phyloP scores from a whole-genome alignment of 1,284 basidiomycete genomes.

The Boletellus deceptivus region DNA sequence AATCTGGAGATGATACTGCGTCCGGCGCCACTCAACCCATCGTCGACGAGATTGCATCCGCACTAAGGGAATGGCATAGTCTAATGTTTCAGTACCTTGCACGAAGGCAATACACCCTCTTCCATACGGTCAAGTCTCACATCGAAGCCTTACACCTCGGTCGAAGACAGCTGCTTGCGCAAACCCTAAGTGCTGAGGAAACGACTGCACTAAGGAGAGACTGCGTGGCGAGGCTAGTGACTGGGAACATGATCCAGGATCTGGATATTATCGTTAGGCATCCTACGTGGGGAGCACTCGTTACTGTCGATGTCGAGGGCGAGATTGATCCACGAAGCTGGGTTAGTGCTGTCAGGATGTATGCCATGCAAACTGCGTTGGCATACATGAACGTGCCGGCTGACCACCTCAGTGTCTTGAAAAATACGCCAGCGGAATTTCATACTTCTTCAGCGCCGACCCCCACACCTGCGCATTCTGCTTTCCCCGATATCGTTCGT shows the following conservation, averaged over 20 bases:
- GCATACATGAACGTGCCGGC: constrained; percentile 73
- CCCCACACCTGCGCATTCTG: constrained; percentile 66
- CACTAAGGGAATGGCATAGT: constrained; percentile 92
- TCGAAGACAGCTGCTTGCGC: constrained; percentile 84
- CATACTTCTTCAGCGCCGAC: constrained; percentile 38
- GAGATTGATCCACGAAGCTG: constrained; percentile 73
- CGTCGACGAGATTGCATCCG: constrained; percentile 96
- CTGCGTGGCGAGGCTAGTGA: constrained; percentile 85
- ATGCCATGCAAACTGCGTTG: constrained; percentile 78
- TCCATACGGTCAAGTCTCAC: constrained; percentile 84
- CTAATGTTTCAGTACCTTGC: constrained; percentile 91
- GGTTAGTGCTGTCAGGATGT: constrained; percentile 88
- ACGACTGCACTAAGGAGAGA: constrained; percentile 79
- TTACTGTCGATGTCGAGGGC: constrained; percentile 81
- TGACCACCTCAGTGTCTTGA: constrained; percentile 37
- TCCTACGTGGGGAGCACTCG: constrained; percentile 85
- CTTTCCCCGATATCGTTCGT: constrained; percentile 56
- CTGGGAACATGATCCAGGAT: constrained; percentile 89
- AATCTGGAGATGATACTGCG: constrained; percentile 88
- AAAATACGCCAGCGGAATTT: constrained; percentile 41
- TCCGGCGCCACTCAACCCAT: constrained; percentile 84
- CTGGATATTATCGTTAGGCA: constrained; percentile 95
- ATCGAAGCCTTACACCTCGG: constrained; percentile 91
- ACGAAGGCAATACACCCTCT: constrained; percentile 85
- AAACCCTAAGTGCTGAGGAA: constrained; percentile 88